Conservation (phyloP, 352 stramenopile species). For the Pythium phragmiticola region DNA sequence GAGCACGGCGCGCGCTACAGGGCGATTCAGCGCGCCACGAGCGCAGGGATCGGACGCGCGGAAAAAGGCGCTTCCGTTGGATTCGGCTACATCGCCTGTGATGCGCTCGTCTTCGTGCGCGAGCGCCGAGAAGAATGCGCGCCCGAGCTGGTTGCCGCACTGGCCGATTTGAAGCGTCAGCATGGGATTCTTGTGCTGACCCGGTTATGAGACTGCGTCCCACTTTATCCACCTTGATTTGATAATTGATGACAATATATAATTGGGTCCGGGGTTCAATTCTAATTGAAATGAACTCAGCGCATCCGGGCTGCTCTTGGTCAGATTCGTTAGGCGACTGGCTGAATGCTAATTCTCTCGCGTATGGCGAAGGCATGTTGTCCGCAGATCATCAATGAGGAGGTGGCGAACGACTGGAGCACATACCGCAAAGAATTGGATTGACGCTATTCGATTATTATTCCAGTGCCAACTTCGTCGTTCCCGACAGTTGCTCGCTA, state of each 20-base stretch:
- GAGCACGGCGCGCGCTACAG: conserved; percentile 62
- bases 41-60: neutral
- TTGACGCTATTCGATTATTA: too few species aligned
- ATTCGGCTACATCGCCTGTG: neutral
- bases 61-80: conserved; percentile 36
- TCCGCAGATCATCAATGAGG: too few species aligned
- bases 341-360: too few species aligned
- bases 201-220: neutral
- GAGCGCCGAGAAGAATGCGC: conserved; percentile 61
- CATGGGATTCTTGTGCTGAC: conserved; percentile 29
- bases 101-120: conserved; percentile 31
- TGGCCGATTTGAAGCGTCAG: conserved; percentile 75
- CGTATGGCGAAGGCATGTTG: too few species aligned
- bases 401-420: too few species aligned
- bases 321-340: too few species aligned
- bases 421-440: too few species aligned
- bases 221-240: neutral
- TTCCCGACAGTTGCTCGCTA: too few species aligned
- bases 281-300: neutral
- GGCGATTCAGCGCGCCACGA: neutral
- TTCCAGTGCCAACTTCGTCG: too few species aligned
- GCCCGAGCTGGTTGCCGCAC: conserved; percentile 75
- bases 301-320: too few species aligned
- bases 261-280: neutral
- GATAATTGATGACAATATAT: neutral